A percentile compares a stretch with the other conserved stretches of the same genome.
Conservation (phyloP, 2,329 filamentous ascomycete species). For the Colletotrichum liaoningense region DNA sequence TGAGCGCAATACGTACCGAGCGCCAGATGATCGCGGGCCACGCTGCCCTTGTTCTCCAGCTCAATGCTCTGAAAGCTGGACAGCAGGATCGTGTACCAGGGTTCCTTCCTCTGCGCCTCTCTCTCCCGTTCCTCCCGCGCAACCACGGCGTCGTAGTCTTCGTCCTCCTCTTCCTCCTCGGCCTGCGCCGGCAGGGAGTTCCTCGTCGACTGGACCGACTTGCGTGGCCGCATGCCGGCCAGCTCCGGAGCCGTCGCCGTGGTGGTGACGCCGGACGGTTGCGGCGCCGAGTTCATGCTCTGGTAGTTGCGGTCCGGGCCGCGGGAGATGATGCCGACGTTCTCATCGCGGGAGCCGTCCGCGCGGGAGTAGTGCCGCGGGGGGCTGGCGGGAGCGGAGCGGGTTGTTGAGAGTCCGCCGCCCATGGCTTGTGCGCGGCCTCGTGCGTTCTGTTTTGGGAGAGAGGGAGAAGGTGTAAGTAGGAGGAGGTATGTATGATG, state of each 20-base stretch:
- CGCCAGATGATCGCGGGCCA: conserved; percentile 84
- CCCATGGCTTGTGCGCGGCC: conserved; percentile 56
- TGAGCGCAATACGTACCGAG: conserved; percentile 64
- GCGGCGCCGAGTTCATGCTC: conserved; percentile 44
- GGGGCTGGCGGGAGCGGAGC: conserved; percentile 36
- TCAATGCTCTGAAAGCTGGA: conserved; percentile 72
- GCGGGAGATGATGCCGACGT: conserved; percentile 52
- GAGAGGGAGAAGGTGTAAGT: conserved; percentile 12
- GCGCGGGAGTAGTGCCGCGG: conserved; percentile 29
- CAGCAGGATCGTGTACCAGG: conserved; percentile 65
- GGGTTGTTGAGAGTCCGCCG: conserved; percentile 36
- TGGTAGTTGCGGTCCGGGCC: conserved; percentile 54
- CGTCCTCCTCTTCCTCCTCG: conserved; percentile 38
- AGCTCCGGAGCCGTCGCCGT: conserved; percentile 25
- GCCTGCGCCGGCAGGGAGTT: conserved; percentile 35
- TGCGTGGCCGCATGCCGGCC: conserved; percentile 32
- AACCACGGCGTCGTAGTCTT: conserved; percentile 39
- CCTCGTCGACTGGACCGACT: conserved; percentile 18
- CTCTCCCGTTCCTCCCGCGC: conserved; percentile 27
- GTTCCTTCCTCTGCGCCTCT: conserved; percentile 43
- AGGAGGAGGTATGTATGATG: background rate
- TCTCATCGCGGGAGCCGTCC: conserved; percentile 50
- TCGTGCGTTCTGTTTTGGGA: conserved; percentile 50
- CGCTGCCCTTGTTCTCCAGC: conserved; percentile 87
- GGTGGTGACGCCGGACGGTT: conserved; percentile 29